phyloP scores from a whole-genome alignment of 1,284 basidiomycete species.

The Neolentinus lepideus region DNA sequence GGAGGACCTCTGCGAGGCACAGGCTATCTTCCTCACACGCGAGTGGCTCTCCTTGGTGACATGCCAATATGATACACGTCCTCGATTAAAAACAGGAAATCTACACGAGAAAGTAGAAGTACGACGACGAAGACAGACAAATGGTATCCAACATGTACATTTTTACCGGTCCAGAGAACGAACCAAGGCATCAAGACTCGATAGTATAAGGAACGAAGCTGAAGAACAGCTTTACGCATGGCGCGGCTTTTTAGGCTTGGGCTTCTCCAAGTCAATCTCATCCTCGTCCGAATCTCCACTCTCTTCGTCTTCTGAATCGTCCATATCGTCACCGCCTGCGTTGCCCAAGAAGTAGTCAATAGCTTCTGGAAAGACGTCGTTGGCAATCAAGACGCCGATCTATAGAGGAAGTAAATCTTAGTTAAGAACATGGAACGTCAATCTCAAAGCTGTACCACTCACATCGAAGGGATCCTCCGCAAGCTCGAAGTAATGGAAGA shows the following conservation, averaged over 20 bases:
- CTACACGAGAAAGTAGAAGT: too few species aligned
- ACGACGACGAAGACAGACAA: neutral
- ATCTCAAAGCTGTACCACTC: slow-evolving; percentile 17
- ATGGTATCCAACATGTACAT: neutral
- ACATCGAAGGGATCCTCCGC: slow-evolving; percentile 61
- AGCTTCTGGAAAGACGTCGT: slow-evolving; percentile 72
- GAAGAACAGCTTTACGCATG: slow-evolving; percentile 37
- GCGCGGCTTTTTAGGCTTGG: slow-evolving; percentile 61
- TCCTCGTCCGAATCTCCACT: slow-evolving; percentile 61
- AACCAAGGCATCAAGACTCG: too few species aligned
- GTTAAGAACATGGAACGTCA: slow-evolving; percentile 4
- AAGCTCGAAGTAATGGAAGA: slow-evolving; percentile 84
- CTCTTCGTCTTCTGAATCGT: slow-evolving; percentile 57
- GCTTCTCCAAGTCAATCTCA: slow-evolving; percentile 80
- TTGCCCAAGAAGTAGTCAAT: slow-evolving; percentile 74
- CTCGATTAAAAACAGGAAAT: too few species aligned
- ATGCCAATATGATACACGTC: too few species aligned
- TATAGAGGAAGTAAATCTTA: slow-evolving; percentile 20
- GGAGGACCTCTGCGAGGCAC: too few species aligned
- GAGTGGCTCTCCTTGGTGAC: too few species aligned
- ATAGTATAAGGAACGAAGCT: neutral
- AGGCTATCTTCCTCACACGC: too few species aligned
- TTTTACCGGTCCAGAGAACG: neutral
- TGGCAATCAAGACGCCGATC: slow-evolving; percentile 66
- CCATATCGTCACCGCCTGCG: slow-evolving; percentile 49